Conservation (phyloP, 805 yeast genomes). For the Danielia oregonensis region DNA sequence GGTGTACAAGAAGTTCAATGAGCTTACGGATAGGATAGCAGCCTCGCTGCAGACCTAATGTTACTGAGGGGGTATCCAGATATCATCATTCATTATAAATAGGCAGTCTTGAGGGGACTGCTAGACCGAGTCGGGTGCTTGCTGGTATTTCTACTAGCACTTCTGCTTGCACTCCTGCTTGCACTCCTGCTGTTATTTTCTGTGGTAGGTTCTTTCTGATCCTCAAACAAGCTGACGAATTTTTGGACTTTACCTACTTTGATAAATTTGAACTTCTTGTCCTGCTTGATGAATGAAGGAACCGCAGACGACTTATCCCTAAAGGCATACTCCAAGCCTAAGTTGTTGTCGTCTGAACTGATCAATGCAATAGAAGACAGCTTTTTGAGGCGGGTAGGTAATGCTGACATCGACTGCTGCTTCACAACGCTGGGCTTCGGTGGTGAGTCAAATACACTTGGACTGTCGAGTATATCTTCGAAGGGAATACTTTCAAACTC, state of each 20-base stretch:
- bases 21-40: conserved; percentile 13
- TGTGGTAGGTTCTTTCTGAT: conserved; percentile 15
- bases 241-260: conserved; percentile 46
- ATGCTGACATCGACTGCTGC: not conserved
- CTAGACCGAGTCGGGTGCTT: conserved; percentile 5
- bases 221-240: conserved; percentile 42
- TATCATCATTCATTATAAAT: not conserved
- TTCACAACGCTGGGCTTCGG: not conserved
- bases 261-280: conserved; percentile 41
- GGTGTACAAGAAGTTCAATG: conserved; percentile 28
- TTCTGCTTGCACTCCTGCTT: conserved; percentile 12
- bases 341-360: conserved; percentile 23
- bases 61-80: not conserved
- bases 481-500: too few relatives aligned
- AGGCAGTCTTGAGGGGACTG: too few relatives aligned
- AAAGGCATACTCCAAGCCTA: conserved; percentile 30
- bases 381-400: not conserved
- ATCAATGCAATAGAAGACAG: conserved; percentile 20
- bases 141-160: conserved; percentile 14
- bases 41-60: conserved; percentile 6
- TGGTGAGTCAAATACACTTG: not conserved
- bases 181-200: not conserved
- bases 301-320: conserved; percentile 23
- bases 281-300: conserved; percentile 34
- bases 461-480: too few relatives aligned